Evolutionary conservation across 805 yeast genomes (phyloP).

Genomic region (Schizosaccharomyces pombe): DNA sequence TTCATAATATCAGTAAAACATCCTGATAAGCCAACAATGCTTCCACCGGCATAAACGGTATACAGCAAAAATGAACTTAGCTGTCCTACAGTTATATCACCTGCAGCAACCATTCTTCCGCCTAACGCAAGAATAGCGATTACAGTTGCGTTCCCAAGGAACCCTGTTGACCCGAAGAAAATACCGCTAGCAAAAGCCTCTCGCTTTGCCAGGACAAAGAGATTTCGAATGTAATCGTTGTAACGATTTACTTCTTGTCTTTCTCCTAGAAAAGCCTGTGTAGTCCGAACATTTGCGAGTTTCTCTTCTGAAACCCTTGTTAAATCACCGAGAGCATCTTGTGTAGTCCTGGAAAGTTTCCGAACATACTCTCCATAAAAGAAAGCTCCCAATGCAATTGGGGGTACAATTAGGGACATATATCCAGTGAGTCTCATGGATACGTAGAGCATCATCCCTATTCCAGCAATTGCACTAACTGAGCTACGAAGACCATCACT

Average conservation of each 20-base stretch:
- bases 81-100: conserved; percentile 66
- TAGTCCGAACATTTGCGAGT: conserved; percentile 59
- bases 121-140: conserved; percentile 62
- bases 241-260: conserved; percentile 50
- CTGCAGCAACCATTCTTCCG: conserved; percentile 53
- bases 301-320: conserved; percentile 87
- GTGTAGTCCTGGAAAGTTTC: conserved; percentile 47
- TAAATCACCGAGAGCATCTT: conserved; percentile 60
- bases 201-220: conserved; percentile 42
- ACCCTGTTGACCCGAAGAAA: conserved; percentile 56
- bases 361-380: conserved; percentile 66
- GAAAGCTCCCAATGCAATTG: conserved; percentile 53
- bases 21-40: conserved; percentile 72
- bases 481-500: conserved; percentile 78
- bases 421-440: conserved; percentile 58
- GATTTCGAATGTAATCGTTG: conserved; percentile 41
- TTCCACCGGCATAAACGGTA: conserved; percentile 81
- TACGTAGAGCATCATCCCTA: conserved; percentile 76
- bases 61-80: conserved; percentile 84
- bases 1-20: conserved; percentile 89
- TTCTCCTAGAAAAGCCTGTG: conserved; percentile 81
- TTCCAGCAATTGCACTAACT: conserved; percentile 64
- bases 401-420: conserved; percentile 64
- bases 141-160: conserved; percentile 61
- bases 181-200: conserved; percentile 60